Evolutionary conservation across 2,329 filamentous ascomycete species (phyloP).

Genomic region (Magnaporthales sp.): DNA sequence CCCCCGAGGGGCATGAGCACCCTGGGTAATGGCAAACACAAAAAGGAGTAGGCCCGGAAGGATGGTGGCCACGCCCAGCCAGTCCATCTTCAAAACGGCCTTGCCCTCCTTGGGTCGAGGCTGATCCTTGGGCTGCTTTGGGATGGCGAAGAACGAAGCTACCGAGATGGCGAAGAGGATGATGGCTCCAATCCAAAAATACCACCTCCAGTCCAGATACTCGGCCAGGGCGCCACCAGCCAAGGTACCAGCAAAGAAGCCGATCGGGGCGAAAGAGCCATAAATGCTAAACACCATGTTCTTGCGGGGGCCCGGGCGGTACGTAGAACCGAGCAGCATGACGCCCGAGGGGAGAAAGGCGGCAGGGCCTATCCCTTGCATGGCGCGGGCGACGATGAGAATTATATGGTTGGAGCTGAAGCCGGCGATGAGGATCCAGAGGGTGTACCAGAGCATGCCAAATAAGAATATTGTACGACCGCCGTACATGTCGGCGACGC

Average conservation of each 20-base stretch:
- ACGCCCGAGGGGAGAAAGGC: constrained; percentile 63
- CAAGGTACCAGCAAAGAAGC: constrained; percentile 58
- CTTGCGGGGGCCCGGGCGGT: constrained; percentile 62
- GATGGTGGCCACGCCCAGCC: constrained; percentile 51
- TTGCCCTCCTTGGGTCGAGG: constrained; percentile 12
- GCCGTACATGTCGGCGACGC: constrained; percentile 52
- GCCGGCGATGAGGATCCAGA: constrained; percentile 63
- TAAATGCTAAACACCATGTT: constrained; percentile 57
- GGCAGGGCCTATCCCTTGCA: constrained; percentile 59
- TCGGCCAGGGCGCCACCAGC: constrained; percentile 55
- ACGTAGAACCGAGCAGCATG: constrained; percentile 59
- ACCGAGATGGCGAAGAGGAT: constrained; percentile 35
- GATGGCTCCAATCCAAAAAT: constrained; percentile 55
- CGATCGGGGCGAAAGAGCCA: constrained; percentile 46
- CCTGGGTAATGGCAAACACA: constrained; percentile 68
- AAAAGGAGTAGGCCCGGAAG: constrained; percentile 59
- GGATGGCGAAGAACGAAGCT: constrained; percentile 30
- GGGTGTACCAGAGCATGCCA: constrained; percentile 52
- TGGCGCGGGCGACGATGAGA: constrained; percentile 41
- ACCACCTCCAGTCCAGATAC: constrained; percentile 56
- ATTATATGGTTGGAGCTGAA: constrained; percentile 35
- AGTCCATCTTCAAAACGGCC: constrained; percentile 52
- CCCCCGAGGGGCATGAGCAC: constrained; percentile 55
- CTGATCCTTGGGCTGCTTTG: constrained; percentile 15
- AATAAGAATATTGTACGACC: constrained; percentile 48